Base-by-base conservation (phyloP, 768 basidiomycete species). In the Lanmaoa rubissima region DNA sequence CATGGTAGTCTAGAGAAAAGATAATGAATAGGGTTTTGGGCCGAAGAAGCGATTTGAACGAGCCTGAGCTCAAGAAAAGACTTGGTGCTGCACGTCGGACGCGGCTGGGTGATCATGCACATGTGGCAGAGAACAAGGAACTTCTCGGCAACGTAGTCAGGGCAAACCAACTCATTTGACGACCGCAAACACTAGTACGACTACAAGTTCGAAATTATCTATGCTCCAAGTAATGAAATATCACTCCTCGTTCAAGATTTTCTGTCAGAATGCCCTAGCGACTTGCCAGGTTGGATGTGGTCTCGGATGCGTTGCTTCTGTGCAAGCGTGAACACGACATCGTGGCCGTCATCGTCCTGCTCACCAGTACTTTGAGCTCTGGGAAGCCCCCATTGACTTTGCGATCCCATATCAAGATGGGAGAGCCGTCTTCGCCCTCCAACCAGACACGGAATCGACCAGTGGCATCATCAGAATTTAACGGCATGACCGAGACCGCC, bases 381-480 rank as follows among this genome's bases (percentile, higher is more conserved):
- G 95, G 95, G 66, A 98, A 98, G 2, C 92, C 90, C 40, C 91
- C 92, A 69, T 95, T 90, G 24, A 84, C 74, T 67, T 98, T 98
- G 59, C 95, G 78, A 71, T 97, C 94, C 94, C 95, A 97, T 16
- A 92, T 67, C 56, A 94, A 71, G 45, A 72, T 59, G 31, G 83
- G 77, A 17, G 65, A 12, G 41, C 35, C 61, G 40, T 69, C 63
- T 17, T 72, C 70, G 4, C 72, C 62, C 21, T 76, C 80, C 36
- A 97, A 72, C 95, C 95, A 98, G 24, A 97, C 85, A 19, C 95
- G 84, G 72, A 98, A 98, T 43, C 94, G 80, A 41, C 95, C 95
- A 24, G 86, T 88, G 16, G 94, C 90, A 55, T 95, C 94, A 17
- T 90, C 87, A 19, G 83, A 68, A 64, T 85, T 90, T 51, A 86